Evolutionary conservation across 805 yeast species (phyloP).

Genomic region (Vanderwaltozyma polyspora): DNA sequence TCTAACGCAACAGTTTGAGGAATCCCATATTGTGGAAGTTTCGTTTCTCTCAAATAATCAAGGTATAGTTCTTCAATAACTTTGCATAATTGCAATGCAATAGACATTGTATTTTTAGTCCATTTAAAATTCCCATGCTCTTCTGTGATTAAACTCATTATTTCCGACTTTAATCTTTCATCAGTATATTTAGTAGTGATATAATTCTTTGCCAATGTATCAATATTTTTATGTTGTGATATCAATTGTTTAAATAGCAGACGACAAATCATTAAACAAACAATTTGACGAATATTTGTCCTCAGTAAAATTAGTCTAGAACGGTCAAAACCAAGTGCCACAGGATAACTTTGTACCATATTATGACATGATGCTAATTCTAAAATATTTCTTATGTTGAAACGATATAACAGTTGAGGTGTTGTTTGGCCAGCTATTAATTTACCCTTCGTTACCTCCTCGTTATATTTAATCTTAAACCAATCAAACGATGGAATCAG

Average conservation of each 20-base stretch:
- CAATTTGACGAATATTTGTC: conserved; percentile 77
- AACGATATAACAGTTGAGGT: conserved; percentile 26
- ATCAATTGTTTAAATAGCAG: conserved; percentile 63
- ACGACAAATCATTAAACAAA: conserved; percentile 64
- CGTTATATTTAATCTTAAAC: conserved; percentile 35
- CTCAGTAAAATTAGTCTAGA: conserved; percentile 64
- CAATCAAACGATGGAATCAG: conserved; percentile 55
- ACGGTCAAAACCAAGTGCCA: conserved; percentile 72
- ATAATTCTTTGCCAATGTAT: conserved; percentile 26
- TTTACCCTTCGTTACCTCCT: conserved; percentile 15
- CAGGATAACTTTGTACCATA: conserved; percentile 73
- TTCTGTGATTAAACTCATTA: conserved; percentile 70
- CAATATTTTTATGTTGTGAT: conserved; percentile 22
- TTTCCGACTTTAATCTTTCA: conserved; percentile 49
- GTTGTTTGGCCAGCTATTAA: conserved; percentile 4
- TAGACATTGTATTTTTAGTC: conserved; percentile 72
- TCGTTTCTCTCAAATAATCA: not conserved
- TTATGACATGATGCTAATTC: conserved; percentile 64
- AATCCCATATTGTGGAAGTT: not conserved
- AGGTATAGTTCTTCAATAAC: conserved; percentile 16
- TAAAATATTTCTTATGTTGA: conserved; percentile 41
- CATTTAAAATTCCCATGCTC: conserved; percentile 79
- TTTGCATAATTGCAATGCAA: conserved; percentile 43
- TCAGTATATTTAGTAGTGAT: conserved; percentile 30
- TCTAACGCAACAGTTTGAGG: conserved; percentile 1